Evolutionary conservation across 768 basidiomycete genomes (phyloP).

Genomic region (Boletus sensibilis): DNA sequence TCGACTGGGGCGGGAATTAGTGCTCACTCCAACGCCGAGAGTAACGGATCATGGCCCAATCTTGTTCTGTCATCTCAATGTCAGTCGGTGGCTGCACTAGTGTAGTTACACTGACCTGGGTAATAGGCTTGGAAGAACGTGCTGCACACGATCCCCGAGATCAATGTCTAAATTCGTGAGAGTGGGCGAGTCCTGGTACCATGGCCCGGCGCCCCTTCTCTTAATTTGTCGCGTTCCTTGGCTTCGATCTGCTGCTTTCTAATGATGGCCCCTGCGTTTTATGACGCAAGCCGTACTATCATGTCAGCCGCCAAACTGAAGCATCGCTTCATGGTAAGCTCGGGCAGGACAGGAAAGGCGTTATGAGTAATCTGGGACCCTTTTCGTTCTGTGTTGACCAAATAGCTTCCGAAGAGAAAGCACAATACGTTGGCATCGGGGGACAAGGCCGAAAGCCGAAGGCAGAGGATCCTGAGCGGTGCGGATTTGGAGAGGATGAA

Average conservation of each 20-base stretch:
- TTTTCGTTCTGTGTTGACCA: not conserved
- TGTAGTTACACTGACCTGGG: not conserved
- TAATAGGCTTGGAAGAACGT: not conserved
- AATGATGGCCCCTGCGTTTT: not conserved
- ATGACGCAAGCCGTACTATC: not conserved
- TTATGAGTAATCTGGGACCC: not conserved
- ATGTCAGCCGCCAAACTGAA: not conserved
- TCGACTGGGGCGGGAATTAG: not conserved
- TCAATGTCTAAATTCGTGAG: not conserved
- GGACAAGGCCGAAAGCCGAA: not conserved
- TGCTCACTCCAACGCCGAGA: not conserved
- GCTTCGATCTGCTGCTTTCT: not conserved
- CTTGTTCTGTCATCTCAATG: not conserved
- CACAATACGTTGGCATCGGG: not conserved
- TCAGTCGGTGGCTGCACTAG: not conserved
- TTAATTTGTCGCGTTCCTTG: not conserved
- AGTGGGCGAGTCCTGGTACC: not conserved
- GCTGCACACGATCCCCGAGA: not conserved
- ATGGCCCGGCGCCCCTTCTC: not conserved
- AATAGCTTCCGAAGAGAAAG: not conserved
- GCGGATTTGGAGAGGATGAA: not conserved
- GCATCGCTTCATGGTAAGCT: not conserved
- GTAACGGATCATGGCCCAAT: not conserved
- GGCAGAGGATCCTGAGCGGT: not conserved
- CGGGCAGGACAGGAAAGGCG: not conserved